A percentile compares a stretch with the other conserved stretches of the same genome.
phyloP scores from a whole-genome alignment of 306 rosid genomes.

The Citrullus amarus region DNA sequence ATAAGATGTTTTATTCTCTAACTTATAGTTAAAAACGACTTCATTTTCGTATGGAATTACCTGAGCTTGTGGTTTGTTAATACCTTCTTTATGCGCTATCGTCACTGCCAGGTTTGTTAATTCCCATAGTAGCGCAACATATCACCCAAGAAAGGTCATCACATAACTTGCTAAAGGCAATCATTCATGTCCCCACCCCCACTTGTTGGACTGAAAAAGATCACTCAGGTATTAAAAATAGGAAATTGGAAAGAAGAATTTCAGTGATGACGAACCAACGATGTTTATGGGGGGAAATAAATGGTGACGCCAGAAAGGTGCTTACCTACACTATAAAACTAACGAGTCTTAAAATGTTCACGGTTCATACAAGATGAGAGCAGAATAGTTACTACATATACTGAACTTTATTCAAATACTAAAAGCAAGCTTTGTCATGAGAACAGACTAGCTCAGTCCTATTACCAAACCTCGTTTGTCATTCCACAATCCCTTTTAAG shows the following conservation, averaged over 20 bases:
- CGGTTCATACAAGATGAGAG: background rate
- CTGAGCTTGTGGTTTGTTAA: background rate
- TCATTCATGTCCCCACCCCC: background rate
- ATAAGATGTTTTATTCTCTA: background rate
- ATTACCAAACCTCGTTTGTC: background rate
- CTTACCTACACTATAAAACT: background rate
- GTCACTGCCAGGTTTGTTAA: background rate
- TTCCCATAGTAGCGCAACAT: background rate
- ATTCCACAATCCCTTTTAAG: background rate
- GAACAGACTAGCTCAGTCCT: background rate
- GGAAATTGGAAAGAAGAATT: background rate
- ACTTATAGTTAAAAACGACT: background rate
- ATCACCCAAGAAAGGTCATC: background rate
- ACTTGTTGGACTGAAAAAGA: too few relatives aligned
- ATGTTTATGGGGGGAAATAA: background rate
- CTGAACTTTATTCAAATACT: background rate
- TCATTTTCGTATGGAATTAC: background rate
- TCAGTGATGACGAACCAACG: background rate
- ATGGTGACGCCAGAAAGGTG: background rate
- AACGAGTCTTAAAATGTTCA: background rate
- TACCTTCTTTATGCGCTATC: background rate
- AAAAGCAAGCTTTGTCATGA: background rate
- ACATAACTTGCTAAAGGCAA: background rate
- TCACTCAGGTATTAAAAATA: background rate
- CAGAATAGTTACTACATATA: background rate